Conservation (phyloP, 345 rosid genomes). For the Hirschfeldia incana region DNA sequence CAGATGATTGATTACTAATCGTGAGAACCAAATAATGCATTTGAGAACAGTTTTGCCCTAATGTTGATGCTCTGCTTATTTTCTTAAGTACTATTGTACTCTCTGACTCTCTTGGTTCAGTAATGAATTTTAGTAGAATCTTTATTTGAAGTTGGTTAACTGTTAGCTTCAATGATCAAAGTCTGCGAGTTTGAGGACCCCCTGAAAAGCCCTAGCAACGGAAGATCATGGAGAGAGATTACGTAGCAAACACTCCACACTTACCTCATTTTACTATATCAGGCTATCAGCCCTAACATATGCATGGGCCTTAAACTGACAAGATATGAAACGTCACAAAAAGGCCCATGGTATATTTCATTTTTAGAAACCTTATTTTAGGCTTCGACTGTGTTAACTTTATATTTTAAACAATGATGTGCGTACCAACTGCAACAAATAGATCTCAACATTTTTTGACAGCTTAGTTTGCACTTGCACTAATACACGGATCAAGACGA, state of each 20-base stretch:
- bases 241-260: background rate
- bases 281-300: background rate
- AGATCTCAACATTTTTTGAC: slow-evolving; percentile 13
- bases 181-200: background rate
- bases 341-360: background rate
- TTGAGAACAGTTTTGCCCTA: background rate
- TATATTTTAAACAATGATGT: background rate
- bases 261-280: background rate
- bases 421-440: background rate
- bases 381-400: background rate
- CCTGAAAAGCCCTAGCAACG: background rate
- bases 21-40: background rate
- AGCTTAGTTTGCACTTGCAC: background rate
- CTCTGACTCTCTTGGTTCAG: background rate
- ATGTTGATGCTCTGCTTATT: background rate
- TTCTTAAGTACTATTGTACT: background rate
- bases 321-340: background rate
- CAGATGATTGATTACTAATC: background rate
- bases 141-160: background rate
- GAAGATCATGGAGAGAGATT: background rate
- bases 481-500: slow-evolving; percentile 11
- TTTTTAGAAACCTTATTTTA: background rate
- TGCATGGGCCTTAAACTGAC: background rate
- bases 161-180: background rate
- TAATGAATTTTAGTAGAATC: background rate